Conservation (phyloP, 2,329 filamentous ascomycete species). For the Epichloe uncinata region DNA sequence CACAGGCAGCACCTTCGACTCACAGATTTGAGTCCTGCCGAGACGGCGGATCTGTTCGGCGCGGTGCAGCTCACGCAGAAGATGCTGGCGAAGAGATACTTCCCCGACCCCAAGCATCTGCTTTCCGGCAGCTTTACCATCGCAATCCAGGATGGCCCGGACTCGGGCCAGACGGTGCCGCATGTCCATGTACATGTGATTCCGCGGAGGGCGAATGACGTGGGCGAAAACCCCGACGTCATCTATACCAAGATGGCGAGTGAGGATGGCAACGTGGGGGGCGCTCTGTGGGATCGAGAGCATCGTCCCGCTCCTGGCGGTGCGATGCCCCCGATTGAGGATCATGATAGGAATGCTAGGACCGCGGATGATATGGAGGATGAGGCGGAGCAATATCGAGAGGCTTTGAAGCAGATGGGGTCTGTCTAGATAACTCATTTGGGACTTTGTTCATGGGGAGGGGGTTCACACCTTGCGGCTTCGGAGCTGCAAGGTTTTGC, state of each 20-base stretch:
- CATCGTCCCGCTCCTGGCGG: conserved; percentile 36
- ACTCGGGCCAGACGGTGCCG: conserved; percentile 84
- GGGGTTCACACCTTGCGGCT: too few species aligned
- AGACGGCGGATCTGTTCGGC: conserved; percentile 73
- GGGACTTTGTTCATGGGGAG: background rate
- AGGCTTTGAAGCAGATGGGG: conserved; percentile 25
- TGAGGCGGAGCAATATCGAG: conserved; percentile 58
- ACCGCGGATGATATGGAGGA: conserved; percentile 61
- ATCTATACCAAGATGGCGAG: conserved; percentile 75
- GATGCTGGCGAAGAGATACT: conserved; percentile 53
- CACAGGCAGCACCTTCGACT: conserved; percentile 55
- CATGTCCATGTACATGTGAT: conserved; percentile 93
- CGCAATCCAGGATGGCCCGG: conserved; percentile 82
- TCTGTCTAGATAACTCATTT: conserved; percentile 20
- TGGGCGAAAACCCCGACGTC: conserved; percentile 39
- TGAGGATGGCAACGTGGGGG: conserved; percentile 75
- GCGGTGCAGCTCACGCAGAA: conserved; percentile 71
- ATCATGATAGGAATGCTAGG: conserved; percentile 53
- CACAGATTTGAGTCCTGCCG: conserved; percentile 55
- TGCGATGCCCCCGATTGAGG: conserved; percentile 58
- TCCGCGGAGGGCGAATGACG: conserved; percentile 48
- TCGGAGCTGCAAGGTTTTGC: too few species aligned
- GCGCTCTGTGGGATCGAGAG: conserved; percentile 45
- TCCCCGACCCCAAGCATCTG: conserved; percentile 28
- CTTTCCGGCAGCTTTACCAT: conserved; percentile 69